Base-by-base conservation (phyloP, 495 filamentous ascomycete species). In the Penicillium cinerascens region DNA sequence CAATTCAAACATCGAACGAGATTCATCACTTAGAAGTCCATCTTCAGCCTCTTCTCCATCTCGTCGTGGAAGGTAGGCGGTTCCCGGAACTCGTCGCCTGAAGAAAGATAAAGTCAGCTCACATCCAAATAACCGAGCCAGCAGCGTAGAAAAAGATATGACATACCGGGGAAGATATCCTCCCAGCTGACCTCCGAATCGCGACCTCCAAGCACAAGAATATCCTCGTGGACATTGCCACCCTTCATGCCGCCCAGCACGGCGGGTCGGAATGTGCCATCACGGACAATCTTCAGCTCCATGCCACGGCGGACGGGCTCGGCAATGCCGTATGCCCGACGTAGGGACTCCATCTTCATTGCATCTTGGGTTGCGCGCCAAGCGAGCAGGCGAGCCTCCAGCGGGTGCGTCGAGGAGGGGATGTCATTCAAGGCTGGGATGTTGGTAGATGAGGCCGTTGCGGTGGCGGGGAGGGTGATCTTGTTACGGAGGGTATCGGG, bases 271-370 rank as follows among this genome's bases (percentile, higher is more conserved):
- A 82, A 82, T 46, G 76, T 78, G 18, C 80, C 78, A 62, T 75
- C 80, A 45, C 82, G 78, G 1, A 82, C 80, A 63, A 95, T 91
- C 80, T 87, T 88, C 62, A 95, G 74, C 78, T 98, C 92, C 92
- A 98, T 98, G 33, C 86, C 87, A n/a, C 92, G 83, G 15, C 89
- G 82, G 55, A 97, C 82, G 9, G 92, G 92, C 81, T 96, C 92
- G n/a, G 86, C 89, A 51, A 96, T 89, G 40, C 92, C 92, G 69
- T 87, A 97, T 27, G 86, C 82, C 49, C 90, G 88, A 41, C 91
- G 82, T 66, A 96, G 80, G 27, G 78, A 71, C 73, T 91, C 84
- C 90, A 95, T 95, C 76, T 92, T 91, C 67, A 96, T 66, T 4
- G 71, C 65, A 61, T 96, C 87, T 69, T 96, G 92, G 48, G 92